Percentiles rank a stretch among this genome's conserved stretches.
Conservation (phyloP, 2,329 filamentous ascomycete genomes). For the Raffaelea deltoideospora region DNA sequence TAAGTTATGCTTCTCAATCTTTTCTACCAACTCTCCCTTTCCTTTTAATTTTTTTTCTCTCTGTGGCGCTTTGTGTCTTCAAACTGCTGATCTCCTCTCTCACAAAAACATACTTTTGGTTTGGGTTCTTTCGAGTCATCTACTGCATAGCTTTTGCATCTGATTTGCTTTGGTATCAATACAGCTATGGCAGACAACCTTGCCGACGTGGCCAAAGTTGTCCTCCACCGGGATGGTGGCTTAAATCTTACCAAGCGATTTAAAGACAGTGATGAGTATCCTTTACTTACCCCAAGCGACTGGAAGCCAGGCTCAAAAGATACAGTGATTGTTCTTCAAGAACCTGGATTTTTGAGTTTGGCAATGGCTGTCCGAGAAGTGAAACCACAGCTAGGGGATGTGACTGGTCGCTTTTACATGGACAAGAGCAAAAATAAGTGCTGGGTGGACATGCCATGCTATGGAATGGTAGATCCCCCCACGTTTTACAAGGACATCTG, state of each 20-base stretch:
- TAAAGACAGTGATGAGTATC: conserved; percentile 2
- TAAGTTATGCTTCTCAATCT: no score
- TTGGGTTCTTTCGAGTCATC: no score
- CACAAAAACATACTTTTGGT: no score
- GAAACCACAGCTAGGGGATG: conserved; percentile 5
- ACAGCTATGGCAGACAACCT: conserved; percentile 4
- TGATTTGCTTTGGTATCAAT: no score
- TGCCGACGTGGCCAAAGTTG: background rate
- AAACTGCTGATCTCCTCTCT: no score
- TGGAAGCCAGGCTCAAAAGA: conserved; percentile 4
- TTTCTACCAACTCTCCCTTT: no score
- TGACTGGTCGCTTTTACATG: conserved; percentile 7
- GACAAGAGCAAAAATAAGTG: conserved; percentile 3
- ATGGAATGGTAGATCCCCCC: conserved; percentile 5
- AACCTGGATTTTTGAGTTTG: no score
- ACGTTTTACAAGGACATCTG: background rate
- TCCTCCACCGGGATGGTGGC: conserved; percentile 9
- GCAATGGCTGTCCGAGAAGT: conserved; percentile 8
- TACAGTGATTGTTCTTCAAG: no score
- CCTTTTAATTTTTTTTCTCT: no score
- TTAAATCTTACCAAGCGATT: conserved; percentile 8
- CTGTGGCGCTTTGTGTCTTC: no score
- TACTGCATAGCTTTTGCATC: no score
- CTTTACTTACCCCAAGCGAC: conserved; percentile 2
- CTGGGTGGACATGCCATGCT: conserved; percentile 7